phyloP scores from a whole-genome alignment of 306 rosid species.

The Elaeagnus macrophylla region DNA sequence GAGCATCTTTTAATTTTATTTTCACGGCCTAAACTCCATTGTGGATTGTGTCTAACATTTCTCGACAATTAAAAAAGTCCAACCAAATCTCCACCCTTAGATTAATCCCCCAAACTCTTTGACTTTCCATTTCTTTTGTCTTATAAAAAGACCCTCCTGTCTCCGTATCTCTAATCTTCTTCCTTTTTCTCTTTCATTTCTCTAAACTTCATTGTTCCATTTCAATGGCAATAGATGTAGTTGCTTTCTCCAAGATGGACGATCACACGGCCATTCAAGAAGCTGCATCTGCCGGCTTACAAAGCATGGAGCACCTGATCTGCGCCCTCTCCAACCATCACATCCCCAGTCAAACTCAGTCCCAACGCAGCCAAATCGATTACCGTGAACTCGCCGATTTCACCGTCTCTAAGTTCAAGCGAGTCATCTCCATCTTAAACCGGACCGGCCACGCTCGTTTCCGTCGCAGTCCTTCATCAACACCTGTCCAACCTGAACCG shows the following conservation, averaged over 20 bases:
- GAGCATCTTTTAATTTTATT: no score
- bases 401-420: conserved; percentile 66
- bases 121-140: conserved; percentile 39
- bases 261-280: conserved; percentile 52
- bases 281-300: conserved; percentile 54
- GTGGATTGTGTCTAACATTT: no score
- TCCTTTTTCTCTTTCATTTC: neutral
- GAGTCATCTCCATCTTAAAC: conserved; percentile 48
- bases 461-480: conserved; percentile 64
- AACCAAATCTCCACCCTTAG: conserved; percentile 36
- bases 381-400: conserved; percentile 54
- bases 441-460: conserved; percentile 87
- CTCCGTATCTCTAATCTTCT: neutral
- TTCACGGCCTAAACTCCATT: no score
- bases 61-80: conserved; percentile 7
- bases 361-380: conserved; percentile 20
- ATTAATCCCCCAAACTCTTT: conserved; percentile 33
- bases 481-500: neutral
- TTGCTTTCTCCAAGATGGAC: conserved; percentile 24
- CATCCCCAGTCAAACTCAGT: neutral
- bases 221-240: conserved; percentile 46
- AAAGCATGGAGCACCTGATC: conserved; percentile 69
- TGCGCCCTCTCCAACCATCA: conserved; percentile 32
- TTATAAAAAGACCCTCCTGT: conserved; percentile 23
- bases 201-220: neutral